Base-by-base conservation (phyloP, 768 basidiomycete species). In the Panellus pusillus region DNA sequence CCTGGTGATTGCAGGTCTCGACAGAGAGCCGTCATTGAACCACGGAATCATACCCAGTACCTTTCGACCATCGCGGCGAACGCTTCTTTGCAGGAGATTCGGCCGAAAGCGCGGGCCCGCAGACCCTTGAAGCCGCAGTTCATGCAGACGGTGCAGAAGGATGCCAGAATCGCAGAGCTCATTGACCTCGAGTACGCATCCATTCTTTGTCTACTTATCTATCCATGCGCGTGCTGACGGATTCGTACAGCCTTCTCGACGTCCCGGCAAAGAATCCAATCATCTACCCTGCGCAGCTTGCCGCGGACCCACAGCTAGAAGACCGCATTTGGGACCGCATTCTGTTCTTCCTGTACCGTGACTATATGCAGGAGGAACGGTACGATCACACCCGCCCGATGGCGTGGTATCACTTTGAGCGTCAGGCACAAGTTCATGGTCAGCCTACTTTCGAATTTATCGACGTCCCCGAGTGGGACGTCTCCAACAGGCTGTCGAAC, bases 291-390 rank as follows among this genome's bases (percentile, higher is more conserved):
- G 17, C 31, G 6, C 50, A 37, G 12, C 44, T 52, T 19, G 27
- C 44, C n/a, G 51, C 44, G 1, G 29, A 47, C 19, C 38, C 37
- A 9, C 8, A 27, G 17, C 44, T 27, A 35, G 51, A 52, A 19
- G 51, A 52, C 9, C 8, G 35, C 3, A 54, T 54, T 29, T 54
- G 52, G 46, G 47, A 46, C 35, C 46, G 52, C 17, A 44, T 48
- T 9, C 31, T 52, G 4, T 47, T 40, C 27, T 52, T 41, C 35
- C 11, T 35, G 32, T 35, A 35, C 32, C 24, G 24, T 6, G 24
- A 24, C 24, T 24, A 24, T 24, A 24, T 24, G 24, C 24, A 24
- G 24, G 24, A 6, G 24, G 24, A 24, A 6, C 24, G 6, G 2
- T 24, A 24, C 6, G 24, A 24, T 6, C 24, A 24, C 24, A 24